phyloP scores from a whole-genome alignment of 2,329 filamentous ascomycete genomes.

The Cladophialophora chaetospira region DNA sequence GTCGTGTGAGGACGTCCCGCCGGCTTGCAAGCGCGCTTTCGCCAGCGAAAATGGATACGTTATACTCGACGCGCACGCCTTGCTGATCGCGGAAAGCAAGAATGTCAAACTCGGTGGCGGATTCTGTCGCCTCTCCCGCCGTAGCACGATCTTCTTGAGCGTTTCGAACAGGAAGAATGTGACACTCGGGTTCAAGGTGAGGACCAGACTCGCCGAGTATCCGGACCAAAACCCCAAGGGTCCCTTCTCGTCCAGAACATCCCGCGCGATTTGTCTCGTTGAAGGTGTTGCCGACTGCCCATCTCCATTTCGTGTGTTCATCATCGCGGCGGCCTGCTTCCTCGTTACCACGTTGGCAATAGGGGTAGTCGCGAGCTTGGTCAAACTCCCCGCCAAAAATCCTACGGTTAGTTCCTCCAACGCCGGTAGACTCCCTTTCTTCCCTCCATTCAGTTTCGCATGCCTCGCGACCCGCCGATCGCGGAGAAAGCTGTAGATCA shows the following conservation, averaged over 20 bases:
- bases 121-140: slow-evolving; percentile 53
- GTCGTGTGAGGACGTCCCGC: slow-evolving; percentile 38
- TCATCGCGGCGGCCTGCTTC: slow-evolving; percentile 69
- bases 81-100: slow-evolving; percentile 73
- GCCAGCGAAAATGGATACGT: slow-evolving; percentile 87
- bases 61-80: slow-evolving; percentile 71
- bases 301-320: slow-evolving; percentile 37
- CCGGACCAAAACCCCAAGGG: slow-evolving; percentile 81
- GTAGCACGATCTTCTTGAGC: slow-evolving; percentile 63
- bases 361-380: slow-evolving; percentile 76
- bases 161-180: slow-evolving; percentile 82
- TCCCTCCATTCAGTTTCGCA: slow-evolving; percentile 36
- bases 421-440: slow-evolving; percentile 54
- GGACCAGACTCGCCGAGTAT: slow-evolving; percentile 75
- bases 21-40: slow-evolving; percentile 74
- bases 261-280: slow-evolving; percentile 60
- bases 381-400: slow-evolving; percentile 70
- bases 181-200: slow-evolving; percentile 82
- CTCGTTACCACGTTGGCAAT: slow-evolving; percentile 79
- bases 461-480: slow-evolving; percentile 43
- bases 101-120: slow-evolving; percentile 61
- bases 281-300: slow-evolving; percentile 39
- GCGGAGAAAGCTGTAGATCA: slow-evolving; percentile 68
- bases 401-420: slow-evolving; percentile 75
- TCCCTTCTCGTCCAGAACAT: slow-evolving; percentile 70